Conservation (phyloP, 129 eudicot genomes). For the Apium graveolens region DNA sequence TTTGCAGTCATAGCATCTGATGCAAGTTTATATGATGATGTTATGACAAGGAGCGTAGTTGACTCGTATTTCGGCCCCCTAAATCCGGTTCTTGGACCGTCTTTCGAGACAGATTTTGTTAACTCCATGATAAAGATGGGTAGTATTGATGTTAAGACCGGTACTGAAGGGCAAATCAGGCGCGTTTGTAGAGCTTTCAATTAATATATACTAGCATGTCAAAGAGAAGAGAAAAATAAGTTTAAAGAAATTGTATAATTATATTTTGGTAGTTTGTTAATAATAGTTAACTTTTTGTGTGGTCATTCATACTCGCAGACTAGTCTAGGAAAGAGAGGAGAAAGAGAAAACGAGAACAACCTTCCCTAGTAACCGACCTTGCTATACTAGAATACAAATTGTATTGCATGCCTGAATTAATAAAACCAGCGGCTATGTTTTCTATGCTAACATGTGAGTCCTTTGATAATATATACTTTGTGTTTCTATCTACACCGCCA, state of each 20-base stretch:
- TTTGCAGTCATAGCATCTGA: slow-evolving; percentile 5
- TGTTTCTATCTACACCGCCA: not conserved
- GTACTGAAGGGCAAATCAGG: slow-evolving; percentile 18
- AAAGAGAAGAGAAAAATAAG: not conserved
- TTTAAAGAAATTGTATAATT: not conserved
- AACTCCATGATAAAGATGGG: slow-evolving; percentile 25
- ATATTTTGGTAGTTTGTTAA: not conserved
- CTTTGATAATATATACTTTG: not conserved
- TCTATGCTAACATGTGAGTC: not conserved
- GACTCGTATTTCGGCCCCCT: slow-evolving; percentile 6
- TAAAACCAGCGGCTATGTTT: not conserved
- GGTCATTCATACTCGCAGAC: not conserved
- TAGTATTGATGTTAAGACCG: slow-evolving; percentile 15
- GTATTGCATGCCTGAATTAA: not conserved
- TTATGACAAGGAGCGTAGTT: not conserved
- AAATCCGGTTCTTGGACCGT: not conserved
- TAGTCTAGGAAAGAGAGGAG: not conserved
- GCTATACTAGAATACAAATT: not conserved
- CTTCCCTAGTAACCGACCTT: slow-evolving; percentile 3
- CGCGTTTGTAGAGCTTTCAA: slow-evolving; percentile 16
- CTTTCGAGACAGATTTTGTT: slow-evolving; percentile 17
- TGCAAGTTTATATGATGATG: slow-evolving; percentile 1
- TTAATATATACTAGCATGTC: not conserved
- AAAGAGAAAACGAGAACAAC: not conserved
- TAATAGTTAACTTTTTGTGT: not conserved